Conservation (phyloP, 73 alveolate species). For the Diophrys sp. region DNA sequence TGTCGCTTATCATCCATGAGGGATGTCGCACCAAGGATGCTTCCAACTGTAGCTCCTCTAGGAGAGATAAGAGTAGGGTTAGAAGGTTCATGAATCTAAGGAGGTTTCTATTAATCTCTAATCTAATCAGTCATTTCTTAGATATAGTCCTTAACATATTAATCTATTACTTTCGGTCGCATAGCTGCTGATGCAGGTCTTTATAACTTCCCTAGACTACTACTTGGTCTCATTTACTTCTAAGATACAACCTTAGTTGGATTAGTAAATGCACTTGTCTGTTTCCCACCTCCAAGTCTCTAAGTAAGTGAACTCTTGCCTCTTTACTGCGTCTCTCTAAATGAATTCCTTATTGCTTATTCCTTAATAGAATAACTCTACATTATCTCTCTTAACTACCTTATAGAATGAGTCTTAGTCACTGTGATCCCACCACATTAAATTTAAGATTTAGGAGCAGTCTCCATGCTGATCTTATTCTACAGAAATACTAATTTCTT, state of each 20-base stretch:
- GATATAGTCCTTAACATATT: not conserved
- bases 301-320: too few species aligned
- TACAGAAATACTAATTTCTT: too few species aligned
- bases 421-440: slow-evolving; percentile 30
- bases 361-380: not conserved
- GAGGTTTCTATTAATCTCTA: not conserved
- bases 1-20: not conserved
- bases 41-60: not conserved
- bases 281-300: too few species aligned
- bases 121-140: not conserved
- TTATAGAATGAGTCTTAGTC: not conserved
- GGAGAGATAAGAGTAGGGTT: not conserved
- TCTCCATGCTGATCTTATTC: not conserved
- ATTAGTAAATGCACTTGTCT: too few species aligned
- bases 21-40: not conserved
- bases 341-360: not conserved
- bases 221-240: too few species aligned
- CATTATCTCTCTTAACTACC: not conserved
- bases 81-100: not conserved
- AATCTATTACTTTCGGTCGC: not conserved
- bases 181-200: not conserved
- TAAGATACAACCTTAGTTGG: too few species aligned
- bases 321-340: too few species aligned
- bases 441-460: slow-evolving; percentile 9
- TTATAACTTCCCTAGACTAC: not conserved